Percentiles rank a stretch among this genome's conserved stretches.
Evolutionary conservation across 192 early-diverging fungal genomes (phyloP).

Genomic region (Backusella macrospora): DNA sequence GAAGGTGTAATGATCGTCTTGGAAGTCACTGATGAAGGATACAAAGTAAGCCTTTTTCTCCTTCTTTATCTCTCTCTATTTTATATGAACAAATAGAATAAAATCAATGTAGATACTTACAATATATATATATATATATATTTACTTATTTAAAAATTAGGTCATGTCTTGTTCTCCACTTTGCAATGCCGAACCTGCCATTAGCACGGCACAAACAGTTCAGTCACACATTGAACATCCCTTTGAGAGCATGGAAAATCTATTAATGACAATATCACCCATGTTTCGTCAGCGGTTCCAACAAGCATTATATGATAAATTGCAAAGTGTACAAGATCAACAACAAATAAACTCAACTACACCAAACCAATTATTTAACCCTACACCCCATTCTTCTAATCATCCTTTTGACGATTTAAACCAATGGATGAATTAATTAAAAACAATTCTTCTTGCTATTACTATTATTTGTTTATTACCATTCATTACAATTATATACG

Average conservation of each 20-base stretch:
- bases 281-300: slow-evolving; percentile 42
- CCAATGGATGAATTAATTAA: slow-evolving; percentile 23
- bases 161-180: slow-evolving; percentile 19
- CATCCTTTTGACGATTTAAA: slow-evolving; percentile 18
- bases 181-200: slow-evolving; percentile 3
- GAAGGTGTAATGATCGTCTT: slow-evolving; percentile 39
- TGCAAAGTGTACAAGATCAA: slow-evolving; percentile 28
- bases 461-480: background rate
- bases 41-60: slow-evolving; percentile 24
- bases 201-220: slow-evolving; percentile 7
- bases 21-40: slow-evolving; percentile 33
- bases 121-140: background rate
- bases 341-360: background rate
- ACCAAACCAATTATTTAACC: background rate
- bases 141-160: background rate
- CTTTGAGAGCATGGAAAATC: slow-evolving; percentile 48
- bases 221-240: slow-evolving; percentile 28
- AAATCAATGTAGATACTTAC: background rate
- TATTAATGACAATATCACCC: slow-evolving; percentile 40
- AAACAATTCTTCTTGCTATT: background rate
- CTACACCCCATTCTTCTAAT: background rate
- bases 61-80: background rate
- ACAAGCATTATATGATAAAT: slow-evolving; percentile 39
- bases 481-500: background rate
- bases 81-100: background rate